These are phyloP conservation scores for Neurospora sublineolata DNA, from an alignment of 495 filamentous ascomycete genomes.

Conservation along the genomic window DNA sequence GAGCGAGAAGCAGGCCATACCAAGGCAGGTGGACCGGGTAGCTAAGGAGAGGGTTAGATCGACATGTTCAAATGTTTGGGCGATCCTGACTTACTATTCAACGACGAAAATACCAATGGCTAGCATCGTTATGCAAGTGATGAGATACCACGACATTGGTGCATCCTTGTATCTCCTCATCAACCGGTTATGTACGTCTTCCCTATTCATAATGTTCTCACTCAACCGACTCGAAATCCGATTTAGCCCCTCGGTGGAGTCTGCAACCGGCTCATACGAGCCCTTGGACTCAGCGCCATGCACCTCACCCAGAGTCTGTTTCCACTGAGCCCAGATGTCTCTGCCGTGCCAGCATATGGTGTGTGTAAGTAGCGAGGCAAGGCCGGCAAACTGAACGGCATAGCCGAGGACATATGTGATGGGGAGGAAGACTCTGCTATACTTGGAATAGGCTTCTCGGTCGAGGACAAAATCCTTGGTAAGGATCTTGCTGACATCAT, in stretches of 20 bases:
- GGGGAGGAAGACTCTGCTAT: slow-evolving; percentile 70
- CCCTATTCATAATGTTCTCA: slow-evolving; percentile 49
- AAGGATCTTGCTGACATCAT: slow-evolving; percentile 65
- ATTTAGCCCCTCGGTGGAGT: slow-evolving; percentile 8
- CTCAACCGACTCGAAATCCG: slow-evolving; percentile 1
- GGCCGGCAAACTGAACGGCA: slow-evolving; percentile 67
- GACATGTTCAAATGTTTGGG: background rate
- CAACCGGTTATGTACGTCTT: slow-evolving; percentile 69
- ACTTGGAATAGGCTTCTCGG: slow-evolving; percentile 54
- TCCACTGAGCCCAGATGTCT: slow-evolving; percentile 64
- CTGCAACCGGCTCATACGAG: slow-evolving; percentile 32
- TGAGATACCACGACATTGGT: slow-evolving; percentile 65
- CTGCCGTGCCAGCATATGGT: slow-evolving; percentile 63
- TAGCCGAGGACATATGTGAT: slow-evolving; percentile 77
- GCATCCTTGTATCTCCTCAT: slow-evolving; percentile 68
- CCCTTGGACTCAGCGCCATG: slow-evolving; percentile 27
- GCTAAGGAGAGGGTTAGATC: slow-evolving; percentile 24
- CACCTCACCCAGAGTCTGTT: slow-evolving; percentile 37
- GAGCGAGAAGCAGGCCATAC: slow-evolving; percentile 67
- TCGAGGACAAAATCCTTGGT: slow-evolving; percentile 64
- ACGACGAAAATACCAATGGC: slow-evolving; percentile 74
- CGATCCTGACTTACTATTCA: slow-evolving; percentile 45
- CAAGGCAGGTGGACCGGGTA: slow-evolving; percentile 65
- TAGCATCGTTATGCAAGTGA: slow-evolving; percentile 56
- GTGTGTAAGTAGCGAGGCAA: slow-evolving; percentile 61